These are phyloP conservation scores for Aspergillus ochraceoroseus DNA, from an alignment of 2,329 filamentous ascomycete species.

Conservation along the genomic window DNA sequence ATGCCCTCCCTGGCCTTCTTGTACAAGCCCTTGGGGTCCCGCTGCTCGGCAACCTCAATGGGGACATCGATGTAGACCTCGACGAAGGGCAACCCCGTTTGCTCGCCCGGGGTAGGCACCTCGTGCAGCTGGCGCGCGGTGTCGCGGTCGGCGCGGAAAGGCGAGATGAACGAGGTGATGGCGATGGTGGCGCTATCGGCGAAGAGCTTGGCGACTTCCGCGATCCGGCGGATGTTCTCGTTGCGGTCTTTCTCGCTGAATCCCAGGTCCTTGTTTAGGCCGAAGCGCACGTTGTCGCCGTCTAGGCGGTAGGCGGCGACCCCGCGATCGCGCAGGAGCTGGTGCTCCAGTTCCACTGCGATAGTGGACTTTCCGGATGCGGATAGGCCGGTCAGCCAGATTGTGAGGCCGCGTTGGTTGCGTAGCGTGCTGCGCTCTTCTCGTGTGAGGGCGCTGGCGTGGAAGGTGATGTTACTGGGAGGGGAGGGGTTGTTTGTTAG, in stretches of 20 bases:
- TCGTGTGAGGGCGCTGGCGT: slow-evolving; percentile 42
- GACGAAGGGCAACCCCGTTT: slow-evolving; percentile 71
- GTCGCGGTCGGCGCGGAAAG: slow-evolving; percentile 81
- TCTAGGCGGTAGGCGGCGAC: slow-evolving; percentile 87
- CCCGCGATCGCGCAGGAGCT: slow-evolving; percentile 69
- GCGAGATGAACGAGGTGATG: slow-evolving; percentile 94
- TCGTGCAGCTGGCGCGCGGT: slow-evolving; percentile 76
- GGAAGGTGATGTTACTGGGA: slow-evolving; percentile 48
- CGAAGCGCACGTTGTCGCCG: slow-evolving; percentile 97
- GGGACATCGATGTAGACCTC: slow-evolving; percentile 93
- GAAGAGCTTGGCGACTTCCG: slow-evolving; percentile 95
- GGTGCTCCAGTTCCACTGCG: slow-evolving; percentile 92
- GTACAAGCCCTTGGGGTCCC: slow-evolving; percentile 95
- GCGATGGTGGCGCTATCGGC: slow-evolving; percentile 83
- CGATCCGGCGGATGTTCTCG: slow-evolving; percentile 96
- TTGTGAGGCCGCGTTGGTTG: slow-evolving; percentile 83
- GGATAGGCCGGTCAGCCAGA: slow-evolving; percentile 97
- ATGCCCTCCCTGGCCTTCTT: slow-evolving; percentile 91
- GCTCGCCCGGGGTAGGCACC: slow-evolving; percentile 54
- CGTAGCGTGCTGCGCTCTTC: slow-evolving; percentile 48
- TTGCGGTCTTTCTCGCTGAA: slow-evolving; percentile 90
- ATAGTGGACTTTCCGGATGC: slow-evolving; percentile 97
- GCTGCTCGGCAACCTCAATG: slow-evolving; percentile 84
- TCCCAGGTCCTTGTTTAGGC: slow-evolving; percentile 93
- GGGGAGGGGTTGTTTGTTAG: no score